phyloP scores from a whole-genome alignment of 1,284 basidiomycete genomes.

The Neolentinus lepideus region DNA sequence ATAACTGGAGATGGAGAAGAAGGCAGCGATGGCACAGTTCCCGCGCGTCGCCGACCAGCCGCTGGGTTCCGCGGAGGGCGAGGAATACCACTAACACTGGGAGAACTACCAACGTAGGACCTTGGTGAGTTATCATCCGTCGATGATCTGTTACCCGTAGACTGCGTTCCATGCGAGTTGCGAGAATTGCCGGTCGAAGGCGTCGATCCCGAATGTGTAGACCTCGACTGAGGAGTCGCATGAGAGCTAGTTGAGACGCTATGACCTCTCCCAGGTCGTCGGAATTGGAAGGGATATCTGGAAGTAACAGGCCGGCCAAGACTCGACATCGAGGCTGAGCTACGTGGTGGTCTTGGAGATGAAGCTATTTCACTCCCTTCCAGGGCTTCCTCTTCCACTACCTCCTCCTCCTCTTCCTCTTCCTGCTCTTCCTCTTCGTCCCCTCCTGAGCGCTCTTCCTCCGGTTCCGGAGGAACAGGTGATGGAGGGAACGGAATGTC shows the following conservation, averaged over 20 bases:
- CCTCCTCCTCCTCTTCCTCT: constrained; percentile 31
- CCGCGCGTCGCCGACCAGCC: constrained; percentile 5
- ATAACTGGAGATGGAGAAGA: constrained; percentile 38
- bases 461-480: constrained; percentile 25
- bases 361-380: constrained; percentile 41
- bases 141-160: constrained; percentile 51
- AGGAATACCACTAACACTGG: constrained; percentile 42
- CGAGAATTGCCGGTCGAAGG: constrained; percentile 36
- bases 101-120: constrained; percentile 19
- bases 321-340: constrained; percentile 72
- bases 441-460: constrained; percentile 8
- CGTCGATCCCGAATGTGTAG: constrained; percentile 28
- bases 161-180: constrained; percentile 31
- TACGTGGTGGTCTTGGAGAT: constrained; percentile 36
- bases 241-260: constrained; percentile 31
- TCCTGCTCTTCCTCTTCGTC: constrained; percentile 20
- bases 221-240: constrained; percentile 14
- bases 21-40: constrained; percentile 33
- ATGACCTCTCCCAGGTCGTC: constrained; percentile 43
- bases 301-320: constrained; percentile 67
- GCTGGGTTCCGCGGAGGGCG: constrained; percentile 65
- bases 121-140: constrained; percentile 36
- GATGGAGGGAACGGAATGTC: constrained; percentile 67
- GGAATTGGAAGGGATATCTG: constrained; percentile 65
- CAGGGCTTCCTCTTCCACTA: constrained; percentile 24